phyloP scores from a whole-genome alignment of 306 rosid species.

The Malus asiatica region DNA sequence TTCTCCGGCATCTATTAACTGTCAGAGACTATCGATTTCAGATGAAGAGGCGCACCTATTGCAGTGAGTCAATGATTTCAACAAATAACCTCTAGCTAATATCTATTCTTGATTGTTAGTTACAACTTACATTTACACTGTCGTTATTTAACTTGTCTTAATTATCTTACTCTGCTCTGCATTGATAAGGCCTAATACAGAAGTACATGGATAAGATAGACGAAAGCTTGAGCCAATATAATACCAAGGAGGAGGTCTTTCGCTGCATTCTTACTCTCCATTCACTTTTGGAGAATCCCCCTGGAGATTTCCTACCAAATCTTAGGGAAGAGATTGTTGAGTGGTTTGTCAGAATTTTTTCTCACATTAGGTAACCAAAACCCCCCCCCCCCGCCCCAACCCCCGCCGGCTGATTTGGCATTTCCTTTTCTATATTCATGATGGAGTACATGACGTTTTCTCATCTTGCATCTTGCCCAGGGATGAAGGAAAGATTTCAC shows the following conservation, averaged over 20 bases:
- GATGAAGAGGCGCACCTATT: conserved; percentile 66
- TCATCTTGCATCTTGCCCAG: conserved; percentile 34
- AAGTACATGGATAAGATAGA: conserved; percentile 62
- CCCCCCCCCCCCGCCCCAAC: not conserved
- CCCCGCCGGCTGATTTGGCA: not conserved
- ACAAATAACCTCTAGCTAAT: conserved; percentile 7
- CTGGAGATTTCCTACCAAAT: conserved; percentile 65
- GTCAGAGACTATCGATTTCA: conserved; percentile 75
- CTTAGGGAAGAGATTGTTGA: conserved; percentile 53
- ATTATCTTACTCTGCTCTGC: conserved; percentile 13
- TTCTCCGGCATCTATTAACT: conserved; percentile 68
- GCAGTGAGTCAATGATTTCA: conserved; percentile 45
- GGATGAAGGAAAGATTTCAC: conserved; percentile 83
- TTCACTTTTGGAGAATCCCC: conserved; percentile 81
- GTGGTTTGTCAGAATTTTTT: conserved; percentile 57
- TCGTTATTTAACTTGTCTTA: conserved; percentile 8
- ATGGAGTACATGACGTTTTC: conserved; percentile 9
- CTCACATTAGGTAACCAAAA: conserved; percentile 46
- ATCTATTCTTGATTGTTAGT: conserved; percentile 9
- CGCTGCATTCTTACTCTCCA: conserved; percentile 73
- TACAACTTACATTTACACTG: not conserved
- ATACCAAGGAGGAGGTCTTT: conserved; percentile 75
- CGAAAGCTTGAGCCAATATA: conserved; percentile 44
- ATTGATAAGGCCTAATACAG: conserved; percentile 52
- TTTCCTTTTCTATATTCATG: not conserved